These are phyloP conservation scores for Agaricus bisporus DNA, from an alignment of 768 basidiomycete genomes.

Conservation along the genomic window DNA sequence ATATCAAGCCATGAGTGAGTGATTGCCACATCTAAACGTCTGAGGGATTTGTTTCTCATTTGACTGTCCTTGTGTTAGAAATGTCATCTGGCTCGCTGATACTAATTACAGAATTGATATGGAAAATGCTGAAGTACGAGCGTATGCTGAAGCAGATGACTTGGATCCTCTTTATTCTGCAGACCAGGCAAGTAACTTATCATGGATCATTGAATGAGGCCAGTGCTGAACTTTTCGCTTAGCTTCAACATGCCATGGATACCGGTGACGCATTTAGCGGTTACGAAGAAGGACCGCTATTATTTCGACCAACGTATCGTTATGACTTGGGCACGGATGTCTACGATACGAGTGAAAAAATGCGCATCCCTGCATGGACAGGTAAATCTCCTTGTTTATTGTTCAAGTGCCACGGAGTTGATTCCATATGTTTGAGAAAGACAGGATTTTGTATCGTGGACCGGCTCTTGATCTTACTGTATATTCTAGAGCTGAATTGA, in stretches of 20 bases:
- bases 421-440: constrained; percentile 32
- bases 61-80: constrained; percentile 42
- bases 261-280: constrained; percentile 69
- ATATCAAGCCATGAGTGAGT: constrained; percentile 88
- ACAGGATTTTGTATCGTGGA: constrained; percentile 89
- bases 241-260: constrained; percentile 75
- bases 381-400: constrained; percentile 36
- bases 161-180: constrained; percentile 70
- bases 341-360: constrained; percentile 96
- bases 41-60: not conserved
- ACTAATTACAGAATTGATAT: constrained; percentile 93
- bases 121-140: constrained; percentile 73
- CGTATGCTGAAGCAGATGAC: constrained; percentile 56
- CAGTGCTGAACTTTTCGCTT: constrained; percentile 8
- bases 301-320: constrained; percentile 95
- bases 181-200: constrained; percentile 70
- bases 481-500: constrained; percentile 82
- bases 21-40: not conserved
- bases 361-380: constrained; percentile 96
- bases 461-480: constrained; percentile 59
- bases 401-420: not conserved
- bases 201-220: not conserved
- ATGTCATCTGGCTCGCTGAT: constrained; percentile 92
- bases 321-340: constrained; percentile 77
- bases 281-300: constrained; percentile 82